Base-by-base conservation (phyloP, 306 rosid species). In the Cicer bijugum region DNA sequence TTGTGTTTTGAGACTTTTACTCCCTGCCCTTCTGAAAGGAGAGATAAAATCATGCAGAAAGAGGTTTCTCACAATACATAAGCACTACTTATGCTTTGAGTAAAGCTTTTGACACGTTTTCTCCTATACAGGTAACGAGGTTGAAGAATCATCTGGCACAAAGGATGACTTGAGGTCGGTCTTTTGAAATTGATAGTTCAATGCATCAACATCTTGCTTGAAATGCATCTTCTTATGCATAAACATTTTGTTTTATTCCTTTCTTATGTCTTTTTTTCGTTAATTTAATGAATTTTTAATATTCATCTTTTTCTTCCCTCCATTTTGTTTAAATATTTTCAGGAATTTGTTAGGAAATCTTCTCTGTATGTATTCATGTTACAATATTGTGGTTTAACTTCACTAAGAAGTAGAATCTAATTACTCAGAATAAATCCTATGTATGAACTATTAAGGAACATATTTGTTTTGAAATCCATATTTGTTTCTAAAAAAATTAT, bases 161-260 rank as follows among this genome's bases (percentile, higher is more conserved):
- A 44, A 6, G 53, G 78, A 80, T 67, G 84, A 62, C 82, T 57
- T 64, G 73, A 85, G 97, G 97, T 89, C 67, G 73, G 91, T 44
- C 17, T 75, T 70, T 57, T 63, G 68, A 35, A 72, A 28, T 74
- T 58, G 58, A 20, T 60, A 4, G 60, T 33, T 74, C 38, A 35
- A 11, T 71, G 8, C 69, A 72, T 63, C 11, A 72, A 58, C 17
- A 15, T 71, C 38, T 50, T 35, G 37, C 37, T 60, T 16, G 44
- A 75, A 67, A 74, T 40, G 42, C 57, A 62, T 62, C 43, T 17
- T 33, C n/a, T 38, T 33, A 35, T 51, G 61, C 3, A 44, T 40
- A 58, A 28, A 28, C 35, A 28, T 28, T 28, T 28, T 28, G 35
- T n/a, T 28, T 72, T 50, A 59, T 76, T 50, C 11, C 46, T 44